Conservation (phyloP, 2,329 filamentous ascomycete genomes). For the Chaetomium globosum region DNA sequence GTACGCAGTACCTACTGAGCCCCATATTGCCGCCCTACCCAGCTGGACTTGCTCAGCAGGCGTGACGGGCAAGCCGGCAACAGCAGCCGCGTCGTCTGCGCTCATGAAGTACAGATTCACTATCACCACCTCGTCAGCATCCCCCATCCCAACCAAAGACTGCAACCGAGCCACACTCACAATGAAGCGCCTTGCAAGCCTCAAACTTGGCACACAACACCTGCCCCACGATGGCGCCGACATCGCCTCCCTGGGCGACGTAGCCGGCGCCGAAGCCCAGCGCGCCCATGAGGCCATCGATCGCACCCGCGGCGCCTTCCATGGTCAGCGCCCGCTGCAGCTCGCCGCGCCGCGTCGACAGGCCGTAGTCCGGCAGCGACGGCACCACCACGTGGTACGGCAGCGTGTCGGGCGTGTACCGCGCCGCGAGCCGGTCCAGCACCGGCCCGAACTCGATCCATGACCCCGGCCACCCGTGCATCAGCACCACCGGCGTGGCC, state of each 20-base stretch:
- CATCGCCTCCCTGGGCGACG: neutral
- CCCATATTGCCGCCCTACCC: neutral
- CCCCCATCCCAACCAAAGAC: neutral
- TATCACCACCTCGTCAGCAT: constrained; percentile 16
- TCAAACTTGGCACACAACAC: neutral
- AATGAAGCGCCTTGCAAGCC: constrained; percentile 4
- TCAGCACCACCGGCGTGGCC: neutral
- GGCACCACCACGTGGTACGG: constrained; percentile 4
- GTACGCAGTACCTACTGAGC: neutral
- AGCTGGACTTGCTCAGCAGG: neutral
- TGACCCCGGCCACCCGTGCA: constrained; percentile 3
- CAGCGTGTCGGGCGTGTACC: constrained; percentile 1
- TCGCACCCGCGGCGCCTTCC: neutral
- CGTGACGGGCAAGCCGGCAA: constrained; percentile 15
- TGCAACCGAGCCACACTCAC: neutral
- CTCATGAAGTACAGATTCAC: constrained; percentile 33
- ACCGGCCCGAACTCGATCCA: constrained; percentile 1
- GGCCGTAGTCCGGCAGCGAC: constrained; percentile 1
- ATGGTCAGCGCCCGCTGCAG: neutral
- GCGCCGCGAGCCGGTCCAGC: neutral
- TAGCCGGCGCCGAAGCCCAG: neutral
- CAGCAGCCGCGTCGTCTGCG: constrained; percentile 27
- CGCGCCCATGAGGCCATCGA: neutral
- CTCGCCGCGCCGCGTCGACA: neutral
- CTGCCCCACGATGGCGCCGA: neutral